phyloP scores from a whole-genome alignment of 495 filamentous ascomycete species.

The Hypomontagnella submonticulosa region DNA sequence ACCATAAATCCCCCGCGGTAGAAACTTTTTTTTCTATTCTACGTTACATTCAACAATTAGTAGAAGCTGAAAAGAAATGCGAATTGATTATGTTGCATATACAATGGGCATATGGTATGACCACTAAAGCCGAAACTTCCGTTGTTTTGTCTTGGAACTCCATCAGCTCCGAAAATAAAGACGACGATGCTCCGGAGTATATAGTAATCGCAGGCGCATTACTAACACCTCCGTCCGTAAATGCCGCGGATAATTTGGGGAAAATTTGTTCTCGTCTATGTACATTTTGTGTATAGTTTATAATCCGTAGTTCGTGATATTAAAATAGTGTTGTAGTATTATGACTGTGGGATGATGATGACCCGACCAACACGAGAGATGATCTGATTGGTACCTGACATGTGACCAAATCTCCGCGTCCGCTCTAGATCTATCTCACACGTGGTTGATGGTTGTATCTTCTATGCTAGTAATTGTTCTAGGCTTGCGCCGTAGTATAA shows the following conservation, averaged over 20 bases:
- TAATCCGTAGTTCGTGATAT: constrained; percentile 21
- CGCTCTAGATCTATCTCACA: constrained; percentile 35
- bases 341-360: constrained; percentile 38
- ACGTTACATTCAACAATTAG: constrained; percentile 2
- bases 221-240: constrained; percentile 3
- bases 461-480: constrained; percentile 30
- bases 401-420: constrained; percentile 30
- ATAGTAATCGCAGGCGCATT: constrained; percentile 20
- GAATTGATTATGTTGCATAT: constrained; percentile 1
- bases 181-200: constrained; percentile 22
- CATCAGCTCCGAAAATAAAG: constrained; percentile 21
- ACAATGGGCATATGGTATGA: background rate
- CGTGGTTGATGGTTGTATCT: constrained; percentile 23
- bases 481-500: constrained; percentile 17
- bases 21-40: background rate
- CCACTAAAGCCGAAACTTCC: constrained; percentile 11
- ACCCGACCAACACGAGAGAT: constrained; percentile 45
- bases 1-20: constrained; percentile 22
- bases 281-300: constrained; percentile 1
- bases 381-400: constrained; percentile 44
- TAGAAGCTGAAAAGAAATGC: constrained; percentile 7
- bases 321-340: background rate
- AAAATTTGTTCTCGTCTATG: background rate
- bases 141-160: constrained; percentile 16
- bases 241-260: constrained; percentile 7